These are phyloP conservation scores for Penicillium janthinellum DNA, from an alignment of 2,329 filamentous ascomycete genomes.

Conservation along the genomic window DNA sequence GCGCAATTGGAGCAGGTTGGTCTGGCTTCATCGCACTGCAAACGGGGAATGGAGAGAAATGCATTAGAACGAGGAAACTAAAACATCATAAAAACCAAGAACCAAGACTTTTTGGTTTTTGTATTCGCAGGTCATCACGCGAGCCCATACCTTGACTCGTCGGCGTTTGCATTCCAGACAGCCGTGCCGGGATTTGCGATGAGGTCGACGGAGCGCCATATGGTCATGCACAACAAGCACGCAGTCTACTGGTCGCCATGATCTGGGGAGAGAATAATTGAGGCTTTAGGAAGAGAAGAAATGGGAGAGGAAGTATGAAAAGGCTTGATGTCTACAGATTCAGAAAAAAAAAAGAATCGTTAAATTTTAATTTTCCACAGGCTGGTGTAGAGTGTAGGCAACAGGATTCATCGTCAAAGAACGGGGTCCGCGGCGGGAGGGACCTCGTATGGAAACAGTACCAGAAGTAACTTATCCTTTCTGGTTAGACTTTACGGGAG, in stretches of 20 bases:
- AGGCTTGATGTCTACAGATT: neutral
- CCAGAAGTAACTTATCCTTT: neutral
- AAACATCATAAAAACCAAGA: neutral
- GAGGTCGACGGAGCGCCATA: constrained; percentile 38
- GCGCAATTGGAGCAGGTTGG: constrained; percentile 37
- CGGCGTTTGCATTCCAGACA: constrained; percentile 39
- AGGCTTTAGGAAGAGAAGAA: constrained; percentile 1
- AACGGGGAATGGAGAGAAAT: neutral
- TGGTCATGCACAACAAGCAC: constrained; percentile 20
- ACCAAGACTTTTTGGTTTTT: neutral
- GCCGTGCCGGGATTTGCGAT: constrained; percentile 40
- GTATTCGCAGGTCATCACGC: neutral
- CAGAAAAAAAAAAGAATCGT: neutral
- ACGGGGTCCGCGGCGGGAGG: neutral
- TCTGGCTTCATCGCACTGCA: constrained; percentile 37
- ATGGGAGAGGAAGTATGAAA: neutral
- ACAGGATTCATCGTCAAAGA: constrained; percentile 23
- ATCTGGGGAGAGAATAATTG: neutral
- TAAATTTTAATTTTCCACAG: neutral
- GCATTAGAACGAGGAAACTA: neutral
- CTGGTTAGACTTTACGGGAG: neutral
- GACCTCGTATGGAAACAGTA: neutral
- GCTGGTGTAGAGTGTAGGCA: constrained; percentile 17
- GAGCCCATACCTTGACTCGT: constrained; percentile 35
- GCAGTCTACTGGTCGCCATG: constrained; percentile 11